These are phyloP conservation scores for Hemileccinum rubropunctum DNA, from an alignment of 768 basidiomycete genomes.

Conservation along the genomic window DNA sequence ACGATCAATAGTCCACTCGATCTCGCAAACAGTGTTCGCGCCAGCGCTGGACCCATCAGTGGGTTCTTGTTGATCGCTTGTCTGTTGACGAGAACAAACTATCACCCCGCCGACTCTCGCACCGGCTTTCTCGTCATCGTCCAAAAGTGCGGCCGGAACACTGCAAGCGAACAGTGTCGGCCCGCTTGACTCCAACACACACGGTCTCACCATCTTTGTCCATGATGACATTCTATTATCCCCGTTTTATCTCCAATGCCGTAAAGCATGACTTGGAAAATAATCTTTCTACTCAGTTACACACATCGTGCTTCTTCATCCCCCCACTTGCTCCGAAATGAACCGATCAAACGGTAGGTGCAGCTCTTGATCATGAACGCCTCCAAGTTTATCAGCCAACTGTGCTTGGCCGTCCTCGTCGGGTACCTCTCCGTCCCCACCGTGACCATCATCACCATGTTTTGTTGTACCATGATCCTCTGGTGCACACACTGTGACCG, in stretches of 20 bases:
- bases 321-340: background rate
- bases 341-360: background rate
- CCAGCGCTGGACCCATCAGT: slow-evolving; percentile 39
- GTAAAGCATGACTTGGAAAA: slow-evolving; percentile 44
- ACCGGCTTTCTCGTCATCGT: slow-evolving; percentile 19
- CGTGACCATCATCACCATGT: slow-evolving; percentile 32
- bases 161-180: no score
- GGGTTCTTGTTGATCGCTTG: slow-evolving; percentile 40
- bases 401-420: slow-evolving; percentile 45
- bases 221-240: slow-evolving; percentile 51
- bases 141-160: slow-evolving; percentile 23
- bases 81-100: slow-evolving; percentile 39
- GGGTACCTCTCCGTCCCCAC: slow-evolving; percentile 44
- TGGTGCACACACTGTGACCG: slow-evolving; percentile 40
- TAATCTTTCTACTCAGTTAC: slow-evolving; percentile 51
- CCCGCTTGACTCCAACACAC: slow-evolving; percentile 4
- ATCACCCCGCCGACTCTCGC: slow-evolving; percentile 30
- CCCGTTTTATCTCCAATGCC: slow-evolving; percentile 61
- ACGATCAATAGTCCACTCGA: slow-evolving; percentile 42
- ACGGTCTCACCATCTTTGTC: slow-evolving; percentile 32
- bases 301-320: slow-evolving; percentile 10
- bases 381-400: slow-evolving; percentile 52
- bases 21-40: slow-evolving; percentile 41
- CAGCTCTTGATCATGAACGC: slow-evolving; percentile 56
- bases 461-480: slow-evolving; percentile 38